These are phyloP conservation scores for Verticillium zaregamsianum DNA, from an alignment of 2,329 filamentous ascomycete genomes.

Conservation along the genomic window DNA sequence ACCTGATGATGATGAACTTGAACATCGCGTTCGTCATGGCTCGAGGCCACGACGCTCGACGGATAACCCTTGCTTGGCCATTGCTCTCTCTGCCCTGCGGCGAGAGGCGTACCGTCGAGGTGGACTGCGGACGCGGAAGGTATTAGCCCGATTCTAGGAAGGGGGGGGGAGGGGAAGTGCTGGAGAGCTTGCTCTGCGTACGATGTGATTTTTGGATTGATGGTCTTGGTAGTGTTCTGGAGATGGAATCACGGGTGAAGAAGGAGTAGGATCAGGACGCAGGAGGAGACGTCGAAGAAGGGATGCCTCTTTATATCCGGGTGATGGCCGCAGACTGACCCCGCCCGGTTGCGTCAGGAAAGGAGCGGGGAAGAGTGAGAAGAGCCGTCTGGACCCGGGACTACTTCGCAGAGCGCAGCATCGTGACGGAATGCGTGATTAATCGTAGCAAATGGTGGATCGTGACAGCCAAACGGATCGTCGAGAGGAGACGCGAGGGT, in stretches of 20 bases:
- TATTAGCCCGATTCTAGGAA: not conserved
- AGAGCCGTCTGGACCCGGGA: not conserved
- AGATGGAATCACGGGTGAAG: not conserved
- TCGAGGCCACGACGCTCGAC: not conserved
- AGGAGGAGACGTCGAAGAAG: not conserved
- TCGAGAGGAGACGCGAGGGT: not conserved
- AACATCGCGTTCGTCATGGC: not conserved
- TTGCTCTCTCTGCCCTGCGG: constrained; percentile 1
- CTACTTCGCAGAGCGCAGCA: not conserved
- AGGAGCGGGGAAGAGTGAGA: not conserved
- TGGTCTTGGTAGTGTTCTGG: not conserved
- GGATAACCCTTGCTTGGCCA: constrained; percentile 2
- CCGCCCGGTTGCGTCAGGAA: not conserved
- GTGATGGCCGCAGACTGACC: not conserved
- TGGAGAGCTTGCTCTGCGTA: not conserved
- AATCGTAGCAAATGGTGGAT: not conserved
- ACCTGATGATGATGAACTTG: constrained; percentile 5
- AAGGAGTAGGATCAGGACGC: not conserved
- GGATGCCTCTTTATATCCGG: not conserved
- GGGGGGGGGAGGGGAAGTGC: not conserved
- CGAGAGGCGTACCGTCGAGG: not conserved
- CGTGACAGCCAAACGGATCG: not conserved
- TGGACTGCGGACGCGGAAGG: not conserved
- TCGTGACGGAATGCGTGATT: not conserved
- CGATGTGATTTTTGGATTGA: not conserved